Percentiles rank a stretch among this genome's conserved stretches.
Evolutionary conservation across 176 grass and related monocot species (phyloP).

Genomic region (Eleusine coracana): DNA sequence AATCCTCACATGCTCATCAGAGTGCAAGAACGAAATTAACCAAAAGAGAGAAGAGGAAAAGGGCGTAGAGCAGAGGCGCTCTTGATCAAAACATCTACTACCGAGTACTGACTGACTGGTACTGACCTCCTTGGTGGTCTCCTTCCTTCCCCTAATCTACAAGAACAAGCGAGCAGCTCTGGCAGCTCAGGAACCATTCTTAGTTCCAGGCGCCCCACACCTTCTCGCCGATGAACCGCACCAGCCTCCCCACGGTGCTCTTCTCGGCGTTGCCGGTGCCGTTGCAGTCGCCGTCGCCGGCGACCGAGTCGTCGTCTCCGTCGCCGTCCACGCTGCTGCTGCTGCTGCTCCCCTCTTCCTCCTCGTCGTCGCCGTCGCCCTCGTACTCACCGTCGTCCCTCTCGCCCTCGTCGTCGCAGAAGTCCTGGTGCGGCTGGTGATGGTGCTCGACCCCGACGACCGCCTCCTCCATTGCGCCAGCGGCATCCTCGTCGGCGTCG

Average conservation of each 20-base stretch:
- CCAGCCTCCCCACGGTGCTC: slow-evolving; percentile 67
- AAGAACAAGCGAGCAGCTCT: slow-evolving; percentile 2
- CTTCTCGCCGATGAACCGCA: slow-evolving; percentile 85
- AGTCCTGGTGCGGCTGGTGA: neutral
- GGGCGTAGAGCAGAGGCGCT: slow-evolving; percentile 6
- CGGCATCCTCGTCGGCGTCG: neutral
- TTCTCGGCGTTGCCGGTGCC: slow-evolving; percentile 29
- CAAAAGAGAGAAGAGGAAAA: slow-evolving; percentile 18
- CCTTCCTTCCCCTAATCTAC: slow-evolving; percentile 47
- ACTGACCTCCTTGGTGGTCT: slow-evolving; percentile 37
- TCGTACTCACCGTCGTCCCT: slow-evolving; percentile 31
- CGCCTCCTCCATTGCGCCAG: neutral
- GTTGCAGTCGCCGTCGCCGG: slow-evolving; percentile 28
- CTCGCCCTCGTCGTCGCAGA: slow-evolving; percentile 3
- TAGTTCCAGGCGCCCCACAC: slow-evolving; percentile 68
- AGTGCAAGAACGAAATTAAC: slow-evolving; percentile 50
- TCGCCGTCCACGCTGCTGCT: slow-evolving; percentile 28
- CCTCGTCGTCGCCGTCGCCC: slow-evolving; percentile 40
- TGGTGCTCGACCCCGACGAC: neutral
- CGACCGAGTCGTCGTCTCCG: slow-evolving; percentile 24
- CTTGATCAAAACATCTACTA: slow-evolving; percentile 47
- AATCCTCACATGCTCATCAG: slow-evolving; percentile 37
- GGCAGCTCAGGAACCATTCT: slow-evolving; percentile 2
- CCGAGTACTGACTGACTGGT: neutral
- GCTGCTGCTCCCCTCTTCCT: slow-evolving; percentile 6